Base-by-base conservation (phyloP, 352 stramenopile species). In the Phytophthora cajani region DNA sequence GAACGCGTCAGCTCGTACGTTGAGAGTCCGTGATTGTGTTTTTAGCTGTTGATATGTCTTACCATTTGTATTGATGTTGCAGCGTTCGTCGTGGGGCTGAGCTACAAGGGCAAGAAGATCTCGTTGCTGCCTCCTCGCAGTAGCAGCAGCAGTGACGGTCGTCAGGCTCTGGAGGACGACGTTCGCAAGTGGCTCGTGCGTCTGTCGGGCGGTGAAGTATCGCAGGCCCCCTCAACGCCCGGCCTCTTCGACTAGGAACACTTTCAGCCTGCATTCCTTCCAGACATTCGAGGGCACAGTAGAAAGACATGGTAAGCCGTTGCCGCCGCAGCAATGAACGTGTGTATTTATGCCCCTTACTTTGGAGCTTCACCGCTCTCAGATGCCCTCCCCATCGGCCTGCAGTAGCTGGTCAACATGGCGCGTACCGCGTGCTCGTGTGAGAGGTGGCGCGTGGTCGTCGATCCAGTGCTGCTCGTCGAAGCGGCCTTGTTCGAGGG, bases 21-120 rank as follows among this genome's bases (percentile, higher is more conserved):
- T 8, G 2, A 5, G 47, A 19, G 11, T 11, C 27, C 49, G 2
- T 68, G 16, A 0, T 21, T 8, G 14, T 38, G 7, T 50, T 57
- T 27, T 49, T 8, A 33, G 30, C 30, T 33, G 30, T 7, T 17
- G 36, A 42, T 42, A 16, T 42, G 47, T 7, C 57, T 32, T 3
- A 16, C 8, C 19, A 9, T 54, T n/a, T 42, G 25, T 53, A 7
- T 38, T 46, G 44, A 25, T 36, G 3, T 16, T 62, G 57, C 25
- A 92, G 84, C 84, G 0, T 90, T 94, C 21, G 59, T 92, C 21
- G 74, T 90, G 11, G 81, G 72, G 0, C 78, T 86, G 19, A 89
- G 77, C 30, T 78, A 78, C 42, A 89, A 87, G 58, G 85, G 83
- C 46, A 88, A 87, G 57, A 94, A 94, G 56, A 83, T 91, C 8